Evolutionary conservation across 495 filamentous ascomycete species (phyloP), one percentile per base, ranked within the genome.

Genomic region (Penicillium egyptiacum): DNA sequence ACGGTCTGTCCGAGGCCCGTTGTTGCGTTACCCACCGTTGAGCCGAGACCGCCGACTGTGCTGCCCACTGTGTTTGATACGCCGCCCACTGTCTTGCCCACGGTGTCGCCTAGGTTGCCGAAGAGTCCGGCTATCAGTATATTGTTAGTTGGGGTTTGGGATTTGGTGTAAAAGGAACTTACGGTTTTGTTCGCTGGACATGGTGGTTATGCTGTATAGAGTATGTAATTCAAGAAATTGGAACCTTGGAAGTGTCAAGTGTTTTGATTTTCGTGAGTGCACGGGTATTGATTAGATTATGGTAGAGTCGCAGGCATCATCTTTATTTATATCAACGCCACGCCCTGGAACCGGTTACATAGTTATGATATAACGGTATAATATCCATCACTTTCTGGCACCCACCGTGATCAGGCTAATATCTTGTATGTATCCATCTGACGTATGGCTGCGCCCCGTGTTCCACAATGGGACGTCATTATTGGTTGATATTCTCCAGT

Each of bases 81-180:
- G 56, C 72, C 70, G 54, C 64, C 63, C 31, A 75, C 68, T 23
- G 73, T 75, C 41, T 71, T 69, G 45, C 71, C 73, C 33, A 73
- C 25, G 35, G 71, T 73, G 52, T 75, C 66, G 53, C 65, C 64
- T 14, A 75, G 45, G 22, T 70, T 70, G 25, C 69, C 65, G 40
- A 75, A 56, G 50, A 75, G 63, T 39, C 66, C 64, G 53, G 61
- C 64, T 47, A 50, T 53, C 2, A 56, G 28, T 11, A 4, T 20
- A 12, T 35, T 1, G 6, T 53, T 28, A 44, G 37, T 31, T 22
- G 26, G 20, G 41, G 0, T 20, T 7, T 35, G 25, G 3, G 1
- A 9, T 20, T 14, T 11, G 16, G 3, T 14, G n/a, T 31, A 22
- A 8, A 22, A 5, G 40, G 6, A 19, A 48, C 23, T 17, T 26